A percentile compares a stretch with the other conserved stretches of the same genome.
Conservation (phyloP, 352 stramenopile genomes). For the Phytophthora quininea region DNA sequence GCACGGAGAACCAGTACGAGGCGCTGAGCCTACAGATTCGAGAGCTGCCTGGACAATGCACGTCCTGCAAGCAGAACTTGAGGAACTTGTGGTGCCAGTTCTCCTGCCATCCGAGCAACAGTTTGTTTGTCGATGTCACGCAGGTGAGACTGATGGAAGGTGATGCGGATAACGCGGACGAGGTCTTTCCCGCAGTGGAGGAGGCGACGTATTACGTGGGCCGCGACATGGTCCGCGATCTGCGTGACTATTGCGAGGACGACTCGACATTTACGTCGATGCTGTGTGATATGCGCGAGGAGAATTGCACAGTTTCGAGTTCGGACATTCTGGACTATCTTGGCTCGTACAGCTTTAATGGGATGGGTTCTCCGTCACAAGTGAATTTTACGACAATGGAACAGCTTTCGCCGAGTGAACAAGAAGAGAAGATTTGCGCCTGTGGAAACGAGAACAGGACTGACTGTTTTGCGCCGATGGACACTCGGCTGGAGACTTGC, state of each 20-base stretch:
- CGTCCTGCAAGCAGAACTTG: slow-evolving; percentile 76
- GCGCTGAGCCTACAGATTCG: slow-evolving; percentile 62
- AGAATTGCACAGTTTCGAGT: slow-evolving; percentile 65
- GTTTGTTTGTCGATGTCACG: slow-evolving; percentile 71
- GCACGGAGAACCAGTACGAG: slow-evolving; percentile 79
- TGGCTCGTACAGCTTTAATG: slow-evolving; percentile 69
- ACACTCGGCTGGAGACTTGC: slow-evolving; percentile 54
- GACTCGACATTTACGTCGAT: slow-evolving; percentile 57
- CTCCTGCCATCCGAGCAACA: slow-evolving; percentile 81
- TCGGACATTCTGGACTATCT: slow-evolving; percentile 63
- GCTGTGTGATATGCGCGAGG: slow-evolving; percentile 43
- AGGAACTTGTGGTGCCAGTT: slow-evolving; percentile 85
- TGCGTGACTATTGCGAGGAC: slow-evolving; percentile 74
- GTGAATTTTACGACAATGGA: slow-evolving; percentile 78
- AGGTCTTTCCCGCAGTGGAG: slow-evolving; percentile 73
- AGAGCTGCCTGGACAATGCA: slow-evolving; percentile 63
- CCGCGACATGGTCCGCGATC: slow-evolving; percentile 65
- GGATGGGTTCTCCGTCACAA: slow-evolving; percentile 66
- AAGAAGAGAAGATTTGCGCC: slow-evolving; percentile 57
- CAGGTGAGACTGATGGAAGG: slow-evolving; percentile 69
- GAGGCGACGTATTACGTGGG: slow-evolving; percentile 74
- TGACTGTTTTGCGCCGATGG: slow-evolving; percentile 58
- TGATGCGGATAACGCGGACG: slow-evolving; percentile 47
- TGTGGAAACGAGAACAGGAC: slow-evolving; percentile 40
- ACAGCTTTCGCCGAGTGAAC: slow-evolving; percentile 36